Evolutionary conservation across 2,329 filamentous ascomycete genomes (phyloP).

Genomic region (Fusarium pseudoanthophilum): DNA sequence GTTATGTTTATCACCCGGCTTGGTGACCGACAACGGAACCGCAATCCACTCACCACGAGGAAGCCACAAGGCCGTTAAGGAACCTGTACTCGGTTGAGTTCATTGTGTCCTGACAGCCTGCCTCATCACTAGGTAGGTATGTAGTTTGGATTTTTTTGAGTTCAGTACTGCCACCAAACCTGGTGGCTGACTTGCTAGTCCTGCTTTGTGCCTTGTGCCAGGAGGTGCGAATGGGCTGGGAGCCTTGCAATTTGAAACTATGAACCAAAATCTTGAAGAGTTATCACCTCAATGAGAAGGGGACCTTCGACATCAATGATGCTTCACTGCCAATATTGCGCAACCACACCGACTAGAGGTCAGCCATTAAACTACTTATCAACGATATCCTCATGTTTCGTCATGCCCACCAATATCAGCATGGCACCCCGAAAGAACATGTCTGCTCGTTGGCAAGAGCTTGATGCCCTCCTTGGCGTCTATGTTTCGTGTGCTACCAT

Average conservation of each 20-base stretch:
- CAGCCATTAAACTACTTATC: neutral
- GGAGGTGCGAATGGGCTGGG: conserved; percentile 5
- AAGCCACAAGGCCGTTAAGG: conserved; percentile 5
- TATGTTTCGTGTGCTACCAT: neutral
- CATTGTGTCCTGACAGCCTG: conserved; percentile 1
- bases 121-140: neutral
- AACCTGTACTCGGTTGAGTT: neutral
- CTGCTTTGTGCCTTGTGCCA: conserved; percentile 30
- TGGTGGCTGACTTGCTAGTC: conserved; percentile 13
- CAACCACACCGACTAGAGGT: neutral
- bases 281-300: neutral
- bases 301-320: neutral
- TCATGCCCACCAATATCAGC: neutral
- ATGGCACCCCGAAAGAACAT: neutral
- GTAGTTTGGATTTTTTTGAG: neutral
- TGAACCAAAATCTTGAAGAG: conserved; percentile 8
- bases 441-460: neutral
- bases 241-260: conserved; percentile 1
- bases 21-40: conserved; percentile 25
- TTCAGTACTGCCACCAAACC: neutral
- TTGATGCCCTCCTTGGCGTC: neutral
- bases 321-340: neutral
- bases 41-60: conserved; percentile 15
- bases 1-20: conserved; percentile 33
- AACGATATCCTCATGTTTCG: neutral